Evolutionary conservation across 2,329 filamentous ascomycete genomes (phyloP), one percentile per base, ranked within the genome.

Genomic region (Microsporum audouinii): DNA sequence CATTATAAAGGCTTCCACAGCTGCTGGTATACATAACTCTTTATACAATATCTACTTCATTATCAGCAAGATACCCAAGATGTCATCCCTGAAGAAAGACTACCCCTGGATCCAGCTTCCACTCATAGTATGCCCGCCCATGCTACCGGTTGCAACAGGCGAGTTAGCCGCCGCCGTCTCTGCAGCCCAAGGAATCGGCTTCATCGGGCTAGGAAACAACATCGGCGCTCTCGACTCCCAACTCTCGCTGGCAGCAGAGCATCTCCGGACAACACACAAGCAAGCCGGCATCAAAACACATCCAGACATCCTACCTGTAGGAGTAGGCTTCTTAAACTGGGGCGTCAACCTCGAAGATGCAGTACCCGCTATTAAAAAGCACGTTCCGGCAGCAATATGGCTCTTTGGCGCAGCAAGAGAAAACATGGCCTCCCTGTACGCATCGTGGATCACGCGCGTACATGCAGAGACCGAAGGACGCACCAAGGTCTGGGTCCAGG

Each of bases 71-170:
- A 36, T 31, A 45, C 7, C 27, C 31, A 60, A 3, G 39, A 64
- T 64, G 61, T 51, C 62, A 5, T 36, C 23, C 14, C 57, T 33
- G 31, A 33, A 45, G 36, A 57, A 60, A n/a, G 27, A 60, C 63
- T 85, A 85, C 68, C 82, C 84, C 65, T 87, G 84, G 83, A 79
- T 77, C 5, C 71, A 76, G 39, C 66, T 72, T 1, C 84, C 85
- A 4, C 71, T 88, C 23, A 78, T 90, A 34, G 76, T 80, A 53
- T 77, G 78, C 41, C 87, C 85, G 1, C 88, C 88, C 0, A 89
- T 91, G 87, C 81, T 85, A 53, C 77, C 84, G 39, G 82, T 89
- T 60, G 76, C 79, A 66, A 78, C 71, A 68, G 80, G 70, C 63
- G 78, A 69, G 0, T 78, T 89, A 2, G 84, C 85, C 2, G 74